Conservation (phyloP, 352 stramenopile genomes). For the Pythium biforme region DNA sequence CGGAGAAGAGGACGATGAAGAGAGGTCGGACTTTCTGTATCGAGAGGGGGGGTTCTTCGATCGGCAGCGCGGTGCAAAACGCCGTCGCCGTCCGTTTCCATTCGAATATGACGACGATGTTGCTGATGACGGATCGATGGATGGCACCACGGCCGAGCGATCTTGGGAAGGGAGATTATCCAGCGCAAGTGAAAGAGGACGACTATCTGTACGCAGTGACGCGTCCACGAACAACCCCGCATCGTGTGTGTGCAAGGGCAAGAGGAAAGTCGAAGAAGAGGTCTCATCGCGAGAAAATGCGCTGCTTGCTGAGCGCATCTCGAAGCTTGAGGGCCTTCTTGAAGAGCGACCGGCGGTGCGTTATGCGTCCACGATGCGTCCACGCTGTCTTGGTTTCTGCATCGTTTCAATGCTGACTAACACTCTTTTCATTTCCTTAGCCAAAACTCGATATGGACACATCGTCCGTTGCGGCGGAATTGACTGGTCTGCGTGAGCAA, state of each 20-base stretch:
- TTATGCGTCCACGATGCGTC: too few relatives aligned
- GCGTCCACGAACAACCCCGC: constrained; percentile 7
- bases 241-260: constrained; percentile 8
- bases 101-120: constrained; percentile 45
- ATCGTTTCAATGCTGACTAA: neutral
- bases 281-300: neutral
- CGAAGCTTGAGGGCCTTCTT: constrained; percentile 21
- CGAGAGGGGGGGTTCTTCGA: constrained; percentile 81
- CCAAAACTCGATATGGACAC: constrained; percentile 11
- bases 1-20: constrained; percentile 25
- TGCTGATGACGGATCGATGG: constrained; percentile 11
- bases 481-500: constrained; percentile 17
- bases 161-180: constrained; percentile 12
- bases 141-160: constrained; percentile 11
- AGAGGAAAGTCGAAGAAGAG: constrained; percentile 5
- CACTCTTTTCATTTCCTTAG: neutral
- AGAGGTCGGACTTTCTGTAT: constrained; percentile 73
- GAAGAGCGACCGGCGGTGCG: constrained; percentile 22
- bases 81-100: constrained; percentile 49
- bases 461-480: constrained; percentile 5
- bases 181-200: constrained; percentile 2
- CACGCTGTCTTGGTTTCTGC: neutral
- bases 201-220: constrained; percentile 13
- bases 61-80: constrained; percentile 62
- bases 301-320: constrained; percentile 10